Percentiles rank a stretch among this genome's conserved stretches.
phyloP scores from a whole-genome alignment of 257 asterid genomes.

The Osmanthus fragrans region DNA sequence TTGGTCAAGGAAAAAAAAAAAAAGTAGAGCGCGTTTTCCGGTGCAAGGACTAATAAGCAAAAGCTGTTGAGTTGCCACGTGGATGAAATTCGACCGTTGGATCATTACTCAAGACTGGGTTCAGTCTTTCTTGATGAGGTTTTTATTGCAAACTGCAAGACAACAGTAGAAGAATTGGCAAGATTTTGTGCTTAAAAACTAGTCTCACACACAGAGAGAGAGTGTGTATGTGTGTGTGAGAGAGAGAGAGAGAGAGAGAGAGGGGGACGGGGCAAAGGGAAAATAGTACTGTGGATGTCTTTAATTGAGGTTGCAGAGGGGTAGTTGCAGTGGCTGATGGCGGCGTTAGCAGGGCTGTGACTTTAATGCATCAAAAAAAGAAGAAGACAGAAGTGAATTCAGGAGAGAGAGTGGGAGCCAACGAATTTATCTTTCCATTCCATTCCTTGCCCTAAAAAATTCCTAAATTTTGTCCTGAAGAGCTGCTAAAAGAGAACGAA shows the following conservation, averaged over 20 bases:
- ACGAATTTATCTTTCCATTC: background rate
- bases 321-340: constrained; percentile 69
- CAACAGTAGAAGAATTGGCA: constrained; percentile 55
- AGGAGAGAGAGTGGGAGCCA: constrained; percentile 17
- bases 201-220: background rate
- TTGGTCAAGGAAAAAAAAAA: constrained; percentile 34
- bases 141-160: constrained; percentile 54
- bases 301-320: constrained; percentile 64
- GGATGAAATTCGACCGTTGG: background rate
- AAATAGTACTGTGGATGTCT: constrained; percentile 36
- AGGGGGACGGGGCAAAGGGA: background rate
- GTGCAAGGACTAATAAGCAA: constrained; percentile 67
- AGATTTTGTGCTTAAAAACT: constrained; percentile 30
- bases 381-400: constrained; percentile 32
- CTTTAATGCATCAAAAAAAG: constrained; percentile 57
- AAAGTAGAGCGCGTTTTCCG: constrained; percentile 68
- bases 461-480: constrained; percentile 35
- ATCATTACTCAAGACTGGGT: constrained; percentile 50
- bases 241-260: constrained; percentile 12
- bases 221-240: too few species aligned
- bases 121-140: constrained; percentile 25
- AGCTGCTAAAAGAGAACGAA: constrained; percentile 27
- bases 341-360: constrained; percentile 93
- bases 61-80: constrained; percentile 58
- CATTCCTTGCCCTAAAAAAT: constrained; percentile 31